Conservation (phyloP, 1,284 basidiomycete species). For the Cerrena zonata region DNA sequence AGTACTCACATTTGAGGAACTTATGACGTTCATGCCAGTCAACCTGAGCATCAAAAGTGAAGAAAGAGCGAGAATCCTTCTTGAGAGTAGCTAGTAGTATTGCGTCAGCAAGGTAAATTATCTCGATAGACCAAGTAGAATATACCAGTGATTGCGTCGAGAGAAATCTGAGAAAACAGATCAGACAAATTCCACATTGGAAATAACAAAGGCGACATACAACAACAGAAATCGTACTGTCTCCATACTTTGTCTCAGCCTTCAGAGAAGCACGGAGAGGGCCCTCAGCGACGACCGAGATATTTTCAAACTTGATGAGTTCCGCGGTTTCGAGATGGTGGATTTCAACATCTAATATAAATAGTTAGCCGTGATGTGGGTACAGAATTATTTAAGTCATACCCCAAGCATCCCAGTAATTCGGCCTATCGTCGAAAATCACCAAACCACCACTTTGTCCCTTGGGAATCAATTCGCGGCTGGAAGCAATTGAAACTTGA, state of each 20-base stretch:
- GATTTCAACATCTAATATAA: conserved; percentile 79
- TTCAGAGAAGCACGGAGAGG: conserved; percentile 75
- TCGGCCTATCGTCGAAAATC: conserved; percentile 84
- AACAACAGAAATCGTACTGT: conserved; percentile 71
- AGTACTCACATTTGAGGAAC: conserved; percentile 79
- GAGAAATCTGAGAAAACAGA: conserved; percentile 58
- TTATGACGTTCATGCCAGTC: conserved; percentile 92
- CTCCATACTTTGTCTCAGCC: conserved; percentile 68
- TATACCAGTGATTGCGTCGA: conserved; percentile 72
- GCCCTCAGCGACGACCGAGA: conserved; percentile 72
- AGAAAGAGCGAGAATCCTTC: conserved; percentile 64
- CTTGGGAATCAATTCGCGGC: conserved; percentile 74
- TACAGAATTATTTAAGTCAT: conserved; percentile 14
- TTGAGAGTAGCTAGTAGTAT: conserved; percentile 52
- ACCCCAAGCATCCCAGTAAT: conserved; percentile 86
- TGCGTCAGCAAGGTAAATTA: neutral
- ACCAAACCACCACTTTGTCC: conserved; percentile 80
- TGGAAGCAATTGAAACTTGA: conserved; percentile 22
- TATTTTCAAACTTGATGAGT: conserved; percentile 67
- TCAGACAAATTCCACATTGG: neutral
- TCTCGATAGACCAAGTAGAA: too few relatives aligned
- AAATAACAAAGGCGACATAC: conserved; percentile 33
- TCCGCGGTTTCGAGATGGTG: conserved; percentile 87
- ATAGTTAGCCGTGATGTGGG: neutral
- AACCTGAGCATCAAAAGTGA: conserved; percentile 79